Conservation (phyloP, 106 monocot genomes). For the Allium sativum region DNA sequence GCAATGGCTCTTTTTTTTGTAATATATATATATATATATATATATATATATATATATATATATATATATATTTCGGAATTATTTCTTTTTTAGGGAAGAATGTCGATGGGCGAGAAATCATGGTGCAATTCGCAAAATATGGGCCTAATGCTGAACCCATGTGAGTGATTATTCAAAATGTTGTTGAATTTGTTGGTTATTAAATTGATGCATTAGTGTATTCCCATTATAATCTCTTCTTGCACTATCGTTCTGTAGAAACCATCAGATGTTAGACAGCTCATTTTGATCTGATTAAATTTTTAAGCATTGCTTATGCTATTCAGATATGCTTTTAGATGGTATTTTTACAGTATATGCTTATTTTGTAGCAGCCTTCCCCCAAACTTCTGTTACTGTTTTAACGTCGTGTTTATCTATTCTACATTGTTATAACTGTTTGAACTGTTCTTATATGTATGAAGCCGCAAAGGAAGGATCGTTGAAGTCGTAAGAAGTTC, state of each 20-base stretch:
- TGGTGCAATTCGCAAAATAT: slow-evolving; percentile 98
- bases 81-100: slow-evolving; percentile 37
- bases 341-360: no score
- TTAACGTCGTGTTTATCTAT: no score
- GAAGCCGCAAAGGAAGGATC: slow-evolving; percentile 58
- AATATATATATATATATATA: no score
- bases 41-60: not conserved
- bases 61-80: not conserved
- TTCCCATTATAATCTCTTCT: not conserved
- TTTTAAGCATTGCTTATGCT: no score
- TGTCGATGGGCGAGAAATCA: slow-evolving; percentile 80
- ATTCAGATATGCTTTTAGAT: no score
- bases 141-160: slow-evolving; percentile 90
- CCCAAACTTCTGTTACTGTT: no score
- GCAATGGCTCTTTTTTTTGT: not conserved
- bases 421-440: no score
- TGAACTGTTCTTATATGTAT: not conserved
- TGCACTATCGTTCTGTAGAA: not conserved
- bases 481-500: slow-evolving; percentile 52
- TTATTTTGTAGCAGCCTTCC: no score
- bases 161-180: slow-evolving; percentile 29
- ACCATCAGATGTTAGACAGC: not conserved
- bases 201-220: not conserved
- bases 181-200: not conserved
- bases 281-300: no score